These are phyloP conservation scores for Trichocomaceae sp. DNA, from an alignment of 2,329 filamentous ascomycete genomes.

Conservation along the genomic window DNA sequence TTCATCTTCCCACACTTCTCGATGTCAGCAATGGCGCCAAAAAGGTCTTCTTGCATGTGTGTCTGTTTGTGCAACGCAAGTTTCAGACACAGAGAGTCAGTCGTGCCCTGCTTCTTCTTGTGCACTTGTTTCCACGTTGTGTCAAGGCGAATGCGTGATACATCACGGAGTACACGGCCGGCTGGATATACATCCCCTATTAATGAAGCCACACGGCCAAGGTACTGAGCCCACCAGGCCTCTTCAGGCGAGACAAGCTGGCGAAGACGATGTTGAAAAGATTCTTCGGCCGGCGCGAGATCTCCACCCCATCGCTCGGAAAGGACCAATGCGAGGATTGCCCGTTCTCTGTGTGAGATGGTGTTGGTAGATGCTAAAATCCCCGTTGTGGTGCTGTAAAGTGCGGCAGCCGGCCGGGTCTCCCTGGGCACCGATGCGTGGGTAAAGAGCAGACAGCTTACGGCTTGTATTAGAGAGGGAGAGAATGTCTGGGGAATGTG, in stretches of 20 bases:
- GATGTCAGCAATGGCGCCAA: constrained; percentile 34
- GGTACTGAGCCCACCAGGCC: constrained; percentile 60
- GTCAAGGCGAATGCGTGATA: constrained; percentile 35
- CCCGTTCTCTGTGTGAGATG: constrained; percentile 64
- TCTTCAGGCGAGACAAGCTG: constrained; percentile 48
- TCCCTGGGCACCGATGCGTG: constrained; percentile 49
- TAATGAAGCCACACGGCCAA: constrained; percentile 55
- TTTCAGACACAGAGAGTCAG: constrained; percentile 40
- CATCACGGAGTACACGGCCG: constrained; percentile 34
- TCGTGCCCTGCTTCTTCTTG: constrained; percentile 34
- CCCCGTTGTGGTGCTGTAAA: constrained; percentile 66
- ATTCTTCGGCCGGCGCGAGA: constrained; percentile 51
- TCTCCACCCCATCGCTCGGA: constrained; percentile 69
- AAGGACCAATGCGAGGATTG: constrained; percentile 62
- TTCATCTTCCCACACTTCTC: constrained; percentile 57
- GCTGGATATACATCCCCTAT: constrained; percentile 57
- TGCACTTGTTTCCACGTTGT: constrained; percentile 38
- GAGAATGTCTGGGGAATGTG: constrained; percentile 39
- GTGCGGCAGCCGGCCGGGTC: constrained; percentile 56
- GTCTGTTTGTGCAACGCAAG: constrained; percentile 39
- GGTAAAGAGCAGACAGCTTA: constrained; percentile 54
- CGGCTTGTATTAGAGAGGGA: constrained; percentile 46
- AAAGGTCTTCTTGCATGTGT: constrained; percentile 29
- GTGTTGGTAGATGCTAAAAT: constrained; percentile 64
- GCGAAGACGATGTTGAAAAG: constrained; percentile 50